Evolutionary conservation across 2,329 filamentous ascomycete species (phyloP).

Genomic region (Thyridium curvatum): DNA sequence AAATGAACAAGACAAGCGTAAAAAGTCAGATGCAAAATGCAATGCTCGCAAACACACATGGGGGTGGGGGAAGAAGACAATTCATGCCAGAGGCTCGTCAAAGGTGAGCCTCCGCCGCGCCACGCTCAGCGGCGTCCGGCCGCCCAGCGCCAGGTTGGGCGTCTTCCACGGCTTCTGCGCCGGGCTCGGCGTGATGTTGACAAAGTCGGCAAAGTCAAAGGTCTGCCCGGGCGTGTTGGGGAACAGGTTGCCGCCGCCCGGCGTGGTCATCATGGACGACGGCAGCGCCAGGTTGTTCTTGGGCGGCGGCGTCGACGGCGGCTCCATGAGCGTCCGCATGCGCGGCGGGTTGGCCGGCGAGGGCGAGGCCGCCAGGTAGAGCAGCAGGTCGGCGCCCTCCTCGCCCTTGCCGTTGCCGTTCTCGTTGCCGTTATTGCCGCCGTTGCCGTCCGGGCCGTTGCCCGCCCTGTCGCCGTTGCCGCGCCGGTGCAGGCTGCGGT

Average conservation of each 20-base stretch:
- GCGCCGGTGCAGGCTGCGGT: constrained; percentile 40
- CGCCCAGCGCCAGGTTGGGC: constrained; percentile 47
- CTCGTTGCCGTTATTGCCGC: constrained; percentile 23
- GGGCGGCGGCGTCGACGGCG: constrained; percentile 70
- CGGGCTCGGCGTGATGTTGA: constrained; percentile 94
- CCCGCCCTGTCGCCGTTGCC: constrained; percentile 39
- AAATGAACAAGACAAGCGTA: not conserved
- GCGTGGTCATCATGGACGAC: constrained; percentile 86
- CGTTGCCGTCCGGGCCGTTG: constrained; percentile 39
- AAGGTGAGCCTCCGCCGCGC: constrained; percentile 77
- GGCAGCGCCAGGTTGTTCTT: constrained; percentile 61
- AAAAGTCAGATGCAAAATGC: too few species aligned
- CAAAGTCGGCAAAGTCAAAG: constrained; percentile 94
- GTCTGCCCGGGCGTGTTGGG: constrained; percentile 73
- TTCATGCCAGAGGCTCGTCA: constrained; percentile 42
- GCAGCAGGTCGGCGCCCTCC: constrained; percentile 73
- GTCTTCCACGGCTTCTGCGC: constrained; percentile 88
- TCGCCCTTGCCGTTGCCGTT: constrained; percentile 56
- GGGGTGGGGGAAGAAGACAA: constrained; percentile 8
- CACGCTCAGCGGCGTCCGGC: constrained; percentile 56
- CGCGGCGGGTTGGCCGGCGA: constrained; percentile 63
- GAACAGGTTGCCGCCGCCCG: constrained; percentile 61
- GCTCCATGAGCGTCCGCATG: constrained; percentile 53
- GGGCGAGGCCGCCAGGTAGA: constrained; percentile 87
- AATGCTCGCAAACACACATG: not conserved